Base-by-base conservation (phyloP, 1,139 yeast genomes). In the Maudiozyma humilis region DNA sequence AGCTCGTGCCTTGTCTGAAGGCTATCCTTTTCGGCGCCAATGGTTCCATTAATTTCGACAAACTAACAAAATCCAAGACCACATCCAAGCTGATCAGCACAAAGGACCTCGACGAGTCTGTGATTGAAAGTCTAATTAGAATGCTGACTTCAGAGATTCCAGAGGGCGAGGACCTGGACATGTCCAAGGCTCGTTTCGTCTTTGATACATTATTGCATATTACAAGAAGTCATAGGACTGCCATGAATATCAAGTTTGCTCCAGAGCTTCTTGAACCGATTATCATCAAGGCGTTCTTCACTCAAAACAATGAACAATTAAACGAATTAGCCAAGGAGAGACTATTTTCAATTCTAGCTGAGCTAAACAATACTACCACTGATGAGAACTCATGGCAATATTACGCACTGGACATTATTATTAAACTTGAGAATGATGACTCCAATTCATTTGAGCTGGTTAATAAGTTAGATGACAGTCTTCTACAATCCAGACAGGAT, bases 21-120 rank as follows among this genome's bases (percentile, higher is more conserved):
- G 65, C 72, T 7, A 59, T 86, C 13, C 57, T 81, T 16, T 66
- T 70, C 43, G 75, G 77, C 36, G 58, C 65, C 2, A 62, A 64
- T 38, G 84, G 86, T 8, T 78, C 84, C 3, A 70, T 82, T 40
- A 80, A 80, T 52, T 88, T 89, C 64, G 97, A 91, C 62, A 72
- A 76, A 48, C 62, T 84, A 29, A 83, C 95, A 3, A 87, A 83
- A 57, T 69, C 91, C 0, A 85, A 81, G 59, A 76, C 88, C 0
- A 67, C 78, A 13, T 81, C 78, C 43, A 64, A 67, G n/a, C 65
- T 86, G 17, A 47, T 76, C 47, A 42, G 66, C 49, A 52, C 57
- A 14, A 41, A 49, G 38, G 38, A 52, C 6, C 49, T 62, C 15
- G 56, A 62, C 3, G 34, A 44, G 2, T 53, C 6, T 45, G 60